Base-by-base conservation (phyloP, 2,329 filamentous ascomycete species). In the Thelonectria olida region DNA sequence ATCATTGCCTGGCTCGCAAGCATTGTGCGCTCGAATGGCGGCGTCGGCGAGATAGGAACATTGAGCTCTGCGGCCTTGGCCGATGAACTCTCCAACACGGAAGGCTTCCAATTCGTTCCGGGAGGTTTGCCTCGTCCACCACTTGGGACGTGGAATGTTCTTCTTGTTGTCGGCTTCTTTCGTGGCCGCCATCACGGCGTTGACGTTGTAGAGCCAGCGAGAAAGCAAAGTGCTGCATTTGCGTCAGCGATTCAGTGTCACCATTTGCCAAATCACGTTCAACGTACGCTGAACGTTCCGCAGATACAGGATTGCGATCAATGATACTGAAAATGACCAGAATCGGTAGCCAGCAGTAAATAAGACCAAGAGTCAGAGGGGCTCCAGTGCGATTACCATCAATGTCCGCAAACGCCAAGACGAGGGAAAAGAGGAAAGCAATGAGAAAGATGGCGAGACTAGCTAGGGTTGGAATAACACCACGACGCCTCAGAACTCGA, bases 251-350 rank as follows among this genome's bases (percentile, higher is more conserved):
- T 9, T 7, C 12, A 2, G 7, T 2, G 15, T 44, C 9, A 2
- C 3, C 12, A 13, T 10, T 6, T 41, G 2, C 5, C 2, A 5
- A 5, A 38, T 4, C 1, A 17, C 4, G 6, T 3, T 8, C 5
- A 7, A 27, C 52, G 5, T 39, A 55, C 52, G 42, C 42, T 15
- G 52, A 19, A 10, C 49, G 55, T 6, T 58, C 55, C 3, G 49
- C 49, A 2, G 49, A 58, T 7, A 58, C 48, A 3, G 55, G 55
- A 15, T 58, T 58, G 12, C 55, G 55, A 7, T 53, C 55, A 34
- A 58, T 52, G n/a, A 53, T 58, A n/a, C 39, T 58, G n/a, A 58
- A 53, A 7, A 41, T 41, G 2, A 58, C 55, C n/a, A 58, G 23
- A 13, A 48, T 20, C 10, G 55, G 49, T 10, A 58, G n/a, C 55